Base-by-base conservation (phyloP, 495 filamentous ascomycete species). In the Neurospora sp. region DNA sequence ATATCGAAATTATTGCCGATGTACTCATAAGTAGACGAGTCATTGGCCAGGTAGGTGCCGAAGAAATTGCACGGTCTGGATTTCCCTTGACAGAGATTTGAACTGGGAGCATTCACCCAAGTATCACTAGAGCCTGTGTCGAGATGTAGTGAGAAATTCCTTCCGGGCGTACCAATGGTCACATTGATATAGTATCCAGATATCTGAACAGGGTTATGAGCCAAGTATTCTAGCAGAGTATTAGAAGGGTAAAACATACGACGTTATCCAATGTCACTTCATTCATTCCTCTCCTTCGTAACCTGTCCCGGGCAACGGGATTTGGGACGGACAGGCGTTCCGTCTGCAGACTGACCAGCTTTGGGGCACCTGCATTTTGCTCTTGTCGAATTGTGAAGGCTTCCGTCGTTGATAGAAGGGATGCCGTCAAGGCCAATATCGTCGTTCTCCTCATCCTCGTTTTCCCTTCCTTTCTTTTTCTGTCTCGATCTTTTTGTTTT, bases 91-190 rank as follows among this genome's bases (percentile, higher is more conserved):
- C 94, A 97, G 20, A 92, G 80, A 3, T 78, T 74, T 7, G 92
- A 95, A 40, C 78, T 80, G 14, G 86, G 85, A 5, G 91, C 88
- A 80, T 96, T 96, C 35, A 90, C 87, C 94, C 94, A 98, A 3
- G 97, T 81, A 82, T 98, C 94, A 75, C 93, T 96, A 78, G 93
- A 96, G 38, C 93, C 93, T 10, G 93, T 96, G 75, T 96, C 93
- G 70, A 96, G 77, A 73, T 92, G 89, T 77, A 95, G 76, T 31
- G 88, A 84, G n/a, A 94, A 70, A 5, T 75, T 80, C 75, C 90
- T 89, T 27, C 85, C 75, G 22, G 92, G 92, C 20, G 93, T 93
- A 42, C 93, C 93, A 73, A 96, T 75, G 12, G 88, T 90, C 44
- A 88, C 83, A 78, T 93, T 93, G 72, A 89, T 86, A 77, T 89